phyloP scores from a whole-genome alignment of 192 early-diverging fungal genomes.

The Coemansia sp. region DNA sequence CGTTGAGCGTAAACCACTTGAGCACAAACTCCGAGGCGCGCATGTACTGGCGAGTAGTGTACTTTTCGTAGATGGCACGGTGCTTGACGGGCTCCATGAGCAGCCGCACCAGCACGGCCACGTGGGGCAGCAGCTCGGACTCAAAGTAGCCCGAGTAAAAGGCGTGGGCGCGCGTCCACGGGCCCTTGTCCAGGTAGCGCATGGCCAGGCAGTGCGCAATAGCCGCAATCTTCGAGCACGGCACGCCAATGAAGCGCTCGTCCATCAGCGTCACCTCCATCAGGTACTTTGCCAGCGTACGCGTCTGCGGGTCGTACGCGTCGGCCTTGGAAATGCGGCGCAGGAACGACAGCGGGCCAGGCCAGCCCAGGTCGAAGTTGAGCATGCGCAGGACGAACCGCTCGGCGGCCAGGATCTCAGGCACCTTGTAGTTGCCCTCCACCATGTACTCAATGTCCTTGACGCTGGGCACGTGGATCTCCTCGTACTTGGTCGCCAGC shows the following conservation, averaged over 20 bases:
- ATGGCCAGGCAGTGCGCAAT: constrained; percentile 78
- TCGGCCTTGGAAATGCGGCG: constrained; percentile 87
- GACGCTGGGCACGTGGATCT: constrained; percentile 79
- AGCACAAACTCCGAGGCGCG: constrained; percentile 78
- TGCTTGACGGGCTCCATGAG: constrained; percentile 56
- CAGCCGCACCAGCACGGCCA: constrained; percentile 71
- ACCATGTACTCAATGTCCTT: constrained; percentile 84
- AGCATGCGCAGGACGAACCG: constrained; percentile 86
- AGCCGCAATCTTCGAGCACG: constrained; percentile 78
- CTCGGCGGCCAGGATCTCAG: constrained; percentile 90
- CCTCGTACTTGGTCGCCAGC: constrained; percentile 95
- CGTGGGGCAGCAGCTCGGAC: constrained; percentile 62
- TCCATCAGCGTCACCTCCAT: constrained; percentile 95
- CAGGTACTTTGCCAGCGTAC: constrained; percentile 92
- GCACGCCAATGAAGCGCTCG: constrained; percentile 67
- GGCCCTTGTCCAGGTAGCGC: constrained; percentile 68
- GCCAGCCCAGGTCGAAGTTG: constrained; percentile 84
- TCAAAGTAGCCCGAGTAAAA: constrained; percentile 83
- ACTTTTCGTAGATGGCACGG: constrained; percentile 85
- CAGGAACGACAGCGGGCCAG: constrained; percentile 88
- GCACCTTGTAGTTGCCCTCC: constrained; percentile 71
- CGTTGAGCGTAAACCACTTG: constrained; percentile 71
- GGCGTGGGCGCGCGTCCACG: constrained; percentile 76
- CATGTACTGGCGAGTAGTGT: constrained; percentile 75
- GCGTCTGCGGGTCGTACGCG: constrained; percentile 83